phyloP scores from a whole-genome alignment of 2,329 filamentous ascomycete genomes.

The Lachnellula suecica region DNA sequence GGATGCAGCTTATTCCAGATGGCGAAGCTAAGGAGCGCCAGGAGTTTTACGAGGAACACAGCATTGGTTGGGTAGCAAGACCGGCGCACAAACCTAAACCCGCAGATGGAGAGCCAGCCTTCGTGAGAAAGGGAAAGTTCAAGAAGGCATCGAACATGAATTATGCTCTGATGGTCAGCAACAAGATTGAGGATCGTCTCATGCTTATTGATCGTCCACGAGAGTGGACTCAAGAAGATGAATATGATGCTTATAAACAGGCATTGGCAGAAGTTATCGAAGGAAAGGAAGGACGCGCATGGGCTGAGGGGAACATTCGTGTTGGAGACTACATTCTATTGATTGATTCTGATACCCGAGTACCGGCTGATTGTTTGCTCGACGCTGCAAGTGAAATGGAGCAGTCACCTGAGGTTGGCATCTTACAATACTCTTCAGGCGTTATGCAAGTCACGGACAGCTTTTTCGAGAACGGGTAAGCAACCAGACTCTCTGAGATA shows the following conservation, averaged over 20 bases:
- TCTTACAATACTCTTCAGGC: slow-evolving; percentile 70
- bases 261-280: slow-evolving; percentile 49
- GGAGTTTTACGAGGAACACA: slow-evolving; percentile 57
- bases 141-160: slow-evolving; percentile 68
- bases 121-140: slow-evolving; percentile 60
- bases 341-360: slow-evolving; percentile 67
- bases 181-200: slow-evolving; percentile 44
- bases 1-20: slow-evolving; percentile 59
- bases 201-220: neutral
- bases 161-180: slow-evolving; percentile 44
- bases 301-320: slow-evolving; percentile 60
- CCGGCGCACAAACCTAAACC: slow-evolving; percentile 52
- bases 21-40: slow-evolving; percentile 48
- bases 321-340: slow-evolving; percentile 64
- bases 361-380: slow-evolving; percentile 66
- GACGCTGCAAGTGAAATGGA: slow-evolving; percentile 75
- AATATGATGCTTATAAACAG: slow-evolving; percentile 45
- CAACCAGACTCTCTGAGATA: neutral
- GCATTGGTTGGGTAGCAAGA: slow-evolving; percentile 56
- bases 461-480: slow-evolving; percentile 67
- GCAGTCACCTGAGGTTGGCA: slow-evolving; percentile 66
- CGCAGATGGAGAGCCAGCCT: slow-evolving; percentile 46
- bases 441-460: slow-evolving; percentile 74
- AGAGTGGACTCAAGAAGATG: slow-evolving; percentile 32
- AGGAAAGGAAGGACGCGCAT: slow-evolving; percentile 41